Evolutionary conservation across 2,329 filamentous ascomycete genomes (phyloP).

Genomic region (Trichophyton rubrum): DNA sequence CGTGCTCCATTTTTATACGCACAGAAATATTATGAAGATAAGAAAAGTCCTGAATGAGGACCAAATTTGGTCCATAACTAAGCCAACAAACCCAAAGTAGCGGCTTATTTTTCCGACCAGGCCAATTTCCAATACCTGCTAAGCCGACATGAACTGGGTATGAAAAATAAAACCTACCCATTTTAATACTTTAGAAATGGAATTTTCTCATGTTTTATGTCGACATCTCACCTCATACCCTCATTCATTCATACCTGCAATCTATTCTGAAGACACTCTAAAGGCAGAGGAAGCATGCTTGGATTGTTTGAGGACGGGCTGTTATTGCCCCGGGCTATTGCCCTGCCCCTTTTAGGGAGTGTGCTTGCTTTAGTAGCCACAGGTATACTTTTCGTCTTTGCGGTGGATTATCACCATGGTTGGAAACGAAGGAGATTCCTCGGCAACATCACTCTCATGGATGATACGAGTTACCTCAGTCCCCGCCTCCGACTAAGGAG

Average conservation of each 20-base stretch:
- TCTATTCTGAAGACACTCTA: not conserved
- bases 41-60: no score
- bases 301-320: not conserved
- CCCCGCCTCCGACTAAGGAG: not conserved
- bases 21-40: no score
- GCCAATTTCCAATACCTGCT: no score
- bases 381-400: not conserved
- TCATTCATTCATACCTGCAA: not conserved
- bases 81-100: no score
- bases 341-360: not conserved
- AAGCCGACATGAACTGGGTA: no score
- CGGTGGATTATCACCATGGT: not conserved
- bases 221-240: not conserved
- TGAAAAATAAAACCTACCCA: no score
- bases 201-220: not conserved
- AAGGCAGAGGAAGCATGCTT: not conserved
- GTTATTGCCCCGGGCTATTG: not conserved
- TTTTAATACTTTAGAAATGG: no score
- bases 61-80: no score
- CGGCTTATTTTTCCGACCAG: no score
- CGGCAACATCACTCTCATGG: not conserved
- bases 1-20: no score
- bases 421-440: not conserved
- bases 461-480: conserved; percentile 2
- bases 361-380: not conserved